phyloP scores from a whole-genome alignment of 495 filamentous ascomycete species.

The Cudoniella acicularis region DNA sequence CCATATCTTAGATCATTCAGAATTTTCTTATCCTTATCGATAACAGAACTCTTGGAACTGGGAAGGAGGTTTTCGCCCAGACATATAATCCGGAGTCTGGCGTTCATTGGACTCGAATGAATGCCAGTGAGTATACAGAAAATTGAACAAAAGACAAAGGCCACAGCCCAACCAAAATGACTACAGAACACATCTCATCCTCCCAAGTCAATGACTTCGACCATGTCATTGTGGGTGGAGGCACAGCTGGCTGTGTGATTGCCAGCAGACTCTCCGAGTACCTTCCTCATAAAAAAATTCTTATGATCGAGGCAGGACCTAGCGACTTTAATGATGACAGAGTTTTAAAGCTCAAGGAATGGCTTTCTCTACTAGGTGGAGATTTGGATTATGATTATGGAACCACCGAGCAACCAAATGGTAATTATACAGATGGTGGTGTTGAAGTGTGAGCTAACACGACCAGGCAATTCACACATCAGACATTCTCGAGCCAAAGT shows the following conservation, averaged over 20 bases:
- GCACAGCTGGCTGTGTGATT: slow-evolving; percentile 85
- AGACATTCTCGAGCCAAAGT: slow-evolving; percentile 82
- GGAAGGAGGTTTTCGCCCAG: too few species aligned
- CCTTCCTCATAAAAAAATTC: slow-evolving; percentile 59
- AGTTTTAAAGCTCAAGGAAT: slow-evolving; percentile 70
- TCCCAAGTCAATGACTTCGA: slow-evolving; percentile 66
- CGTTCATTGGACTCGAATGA: too few species aligned
- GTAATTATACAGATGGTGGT: slow-evolving; percentile 34
- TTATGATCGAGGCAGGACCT: slow-evolving; percentile 62
- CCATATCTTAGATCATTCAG: background rate
- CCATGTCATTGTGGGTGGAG: slow-evolving; percentile 82
- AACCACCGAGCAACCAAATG: slow-evolving; percentile 79
- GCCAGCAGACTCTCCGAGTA: slow-evolving; percentile 55
- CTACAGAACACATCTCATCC: slow-evolving; percentile 52
- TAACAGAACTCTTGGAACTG: background rate
- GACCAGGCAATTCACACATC: slow-evolving; percentile 74
- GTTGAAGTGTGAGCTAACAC: background rate
- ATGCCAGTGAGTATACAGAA: background rate
- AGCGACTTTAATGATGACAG: slow-evolving; percentile 42
- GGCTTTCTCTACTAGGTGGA: slow-evolving; percentile 72
- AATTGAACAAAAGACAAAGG: background rate
- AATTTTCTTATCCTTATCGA: slow-evolving; percentile 11
- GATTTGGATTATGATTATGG: slow-evolving; percentile 84
- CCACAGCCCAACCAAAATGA: slow-evolving; percentile 45
- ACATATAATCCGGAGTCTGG: too few species aligned